phyloP scores from a whole-genome alignment of 768 basidiomycete genomes.

The Termitomyces sp. region DNA sequence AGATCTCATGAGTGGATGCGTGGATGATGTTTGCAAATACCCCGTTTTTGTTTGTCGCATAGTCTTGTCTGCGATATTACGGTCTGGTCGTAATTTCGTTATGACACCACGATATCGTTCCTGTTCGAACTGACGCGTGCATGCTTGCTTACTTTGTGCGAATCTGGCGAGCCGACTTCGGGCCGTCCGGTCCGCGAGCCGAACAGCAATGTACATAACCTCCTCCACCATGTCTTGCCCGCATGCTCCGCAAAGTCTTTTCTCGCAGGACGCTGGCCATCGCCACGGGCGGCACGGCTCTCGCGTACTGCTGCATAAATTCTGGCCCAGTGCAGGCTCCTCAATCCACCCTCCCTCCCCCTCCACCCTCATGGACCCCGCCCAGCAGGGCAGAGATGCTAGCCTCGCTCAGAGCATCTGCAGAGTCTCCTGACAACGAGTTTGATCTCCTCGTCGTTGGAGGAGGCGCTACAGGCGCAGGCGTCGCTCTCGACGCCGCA shows the following conservation, averaged over 20 bases:
- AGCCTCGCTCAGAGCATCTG: conserved; percentile 48
- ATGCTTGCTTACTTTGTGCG: no score
- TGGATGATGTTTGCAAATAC: no score
- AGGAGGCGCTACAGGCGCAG: conserved; percentile 94
- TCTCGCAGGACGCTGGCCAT: conserved; percentile 54
- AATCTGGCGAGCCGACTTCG: no score
- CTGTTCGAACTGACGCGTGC: no score
- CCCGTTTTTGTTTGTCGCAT: no score
- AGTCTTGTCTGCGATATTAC: no score
- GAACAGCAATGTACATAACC: no score
- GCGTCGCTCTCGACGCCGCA: conserved; percentile 94
- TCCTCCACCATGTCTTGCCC: no score
- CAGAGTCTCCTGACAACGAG: conserved; percentile 37
- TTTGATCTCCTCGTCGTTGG: conserved; percentile 87
- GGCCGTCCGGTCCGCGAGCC: no score
- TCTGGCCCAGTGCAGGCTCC: conserved; percentile 66
- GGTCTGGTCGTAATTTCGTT: no score
- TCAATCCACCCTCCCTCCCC: conserved; percentile 61
- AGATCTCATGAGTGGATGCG: no score
- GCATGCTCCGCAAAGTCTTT: conserved; percentile 39
- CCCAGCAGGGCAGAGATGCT: conserved; percentile 69
- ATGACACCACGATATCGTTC: no score
- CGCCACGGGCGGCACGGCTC: conserved; percentile 48
- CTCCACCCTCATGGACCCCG: conserved; percentile 78
- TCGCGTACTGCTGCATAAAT: conserved; percentile 67